A percentile compares a stretch with the other conserved stretches of the same genome.
These are phyloP conservation scores for Cantharellus cinnabarinus DNA, from an alignment of 768 basidiomycete species.

Conservation along the genomic window DNA sequence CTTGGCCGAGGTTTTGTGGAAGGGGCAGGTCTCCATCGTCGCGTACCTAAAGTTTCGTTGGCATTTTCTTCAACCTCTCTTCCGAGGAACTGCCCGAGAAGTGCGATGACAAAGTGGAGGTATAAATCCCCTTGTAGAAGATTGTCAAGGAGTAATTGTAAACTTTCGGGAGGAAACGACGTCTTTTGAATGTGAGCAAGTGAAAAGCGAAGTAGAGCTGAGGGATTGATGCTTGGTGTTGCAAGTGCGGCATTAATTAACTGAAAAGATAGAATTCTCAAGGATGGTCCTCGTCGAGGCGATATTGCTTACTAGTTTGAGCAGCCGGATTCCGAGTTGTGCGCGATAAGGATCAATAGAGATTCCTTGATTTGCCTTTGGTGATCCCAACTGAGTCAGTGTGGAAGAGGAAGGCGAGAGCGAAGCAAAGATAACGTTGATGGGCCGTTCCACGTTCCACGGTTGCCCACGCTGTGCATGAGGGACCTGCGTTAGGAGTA, in stretches of 20 bases:
- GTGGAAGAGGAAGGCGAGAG: not conserved
- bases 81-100: not conserved
- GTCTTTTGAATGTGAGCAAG: not conserved
- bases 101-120: not conserved
- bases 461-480: not conserved
- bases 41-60: not conserved
- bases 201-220: not conserved
- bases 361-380: no score
- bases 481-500: not conserved
- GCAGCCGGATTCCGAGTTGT: not conserved
- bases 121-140: not conserved
- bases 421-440: not conserved
- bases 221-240: not conserved
- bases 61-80: not conserved
- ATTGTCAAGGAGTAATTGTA: not conserved
- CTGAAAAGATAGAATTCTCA: not conserved
- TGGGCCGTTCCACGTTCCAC: not conserved
- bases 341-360: not conserved
- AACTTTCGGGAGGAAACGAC: not conserved
- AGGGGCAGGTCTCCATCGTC: not conserved
- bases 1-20: not conserved
- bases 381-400: not conserved
- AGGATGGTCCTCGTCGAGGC: not conserved
- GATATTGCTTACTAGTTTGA: not conserved
- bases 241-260: not conserved